These are phyloP conservation scores for Boletus rubescentipes DNA, from an alignment of 768 basidiomycete species.

Conservation along the genomic window DNA sequence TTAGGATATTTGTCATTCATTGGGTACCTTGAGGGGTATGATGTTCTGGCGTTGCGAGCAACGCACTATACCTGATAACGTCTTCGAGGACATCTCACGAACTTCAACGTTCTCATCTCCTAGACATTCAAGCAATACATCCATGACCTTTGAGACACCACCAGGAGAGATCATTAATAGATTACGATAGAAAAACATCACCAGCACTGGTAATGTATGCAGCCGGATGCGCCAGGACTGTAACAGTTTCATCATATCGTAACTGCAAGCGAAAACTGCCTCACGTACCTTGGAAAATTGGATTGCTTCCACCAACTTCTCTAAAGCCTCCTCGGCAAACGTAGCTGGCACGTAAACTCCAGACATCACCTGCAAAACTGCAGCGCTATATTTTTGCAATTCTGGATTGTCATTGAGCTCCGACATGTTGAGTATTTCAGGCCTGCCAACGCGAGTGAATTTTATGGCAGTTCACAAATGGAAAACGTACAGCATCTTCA, in stretches of 20 bases:
- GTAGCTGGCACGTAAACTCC: slow-evolving; percentile 72
- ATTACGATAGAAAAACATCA: slow-evolving; percentile 91
- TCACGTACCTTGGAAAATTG: slow-evolving; percentile 69
- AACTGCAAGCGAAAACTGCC: background rate
- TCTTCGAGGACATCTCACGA: slow-evolving; percentile 85
- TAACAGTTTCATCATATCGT: slow-evolving; percentile 9
- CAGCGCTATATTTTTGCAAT: slow-evolving; percentile 76
- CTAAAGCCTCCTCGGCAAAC: slow-evolving; percentile 59
- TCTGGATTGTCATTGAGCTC: slow-evolving; percentile 87
- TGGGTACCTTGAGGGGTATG: slow-evolving; percentile 70
- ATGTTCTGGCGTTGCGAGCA: slow-evolving; percentile 91
- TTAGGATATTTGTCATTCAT: background rate
- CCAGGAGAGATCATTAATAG: slow-evolving; percentile 70
- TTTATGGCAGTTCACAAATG: background rate
- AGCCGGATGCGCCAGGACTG: slow-evolving; percentile 91
- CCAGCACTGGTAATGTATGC: slow-evolving; percentile 83
- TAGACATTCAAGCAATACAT: slow-evolving; percentile 79
- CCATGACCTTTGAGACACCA: slow-evolving; percentile 72
- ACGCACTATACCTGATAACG: slow-evolving; percentile 81
- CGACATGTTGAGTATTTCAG: slow-evolving; percentile 86
- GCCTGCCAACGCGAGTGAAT: slow-evolving; percentile 44
- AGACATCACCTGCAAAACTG: slow-evolving; percentile 79
- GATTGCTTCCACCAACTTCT: slow-evolving; percentile 66
- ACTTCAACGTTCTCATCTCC: slow-evolving; percentile 92
- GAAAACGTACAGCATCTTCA: slow-evolving; percentile 68